Conservation (phyloP, 2,329 filamentous ascomycete genomes). For the Dactylellina sp. region DNA sequence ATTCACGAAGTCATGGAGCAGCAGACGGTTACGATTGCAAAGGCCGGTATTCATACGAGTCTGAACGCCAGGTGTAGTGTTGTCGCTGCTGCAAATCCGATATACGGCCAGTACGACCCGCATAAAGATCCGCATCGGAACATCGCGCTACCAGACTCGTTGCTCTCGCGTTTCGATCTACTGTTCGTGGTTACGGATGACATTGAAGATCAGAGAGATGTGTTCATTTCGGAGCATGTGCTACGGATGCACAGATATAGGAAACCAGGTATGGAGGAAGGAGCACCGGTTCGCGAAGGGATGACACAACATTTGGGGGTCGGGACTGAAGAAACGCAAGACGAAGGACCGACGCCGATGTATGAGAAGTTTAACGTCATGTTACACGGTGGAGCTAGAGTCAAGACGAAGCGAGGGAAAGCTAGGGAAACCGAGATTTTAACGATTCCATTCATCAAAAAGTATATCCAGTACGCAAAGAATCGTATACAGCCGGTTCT, state of each 20-base stretch:
- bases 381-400: slow-evolving; percentile 89
- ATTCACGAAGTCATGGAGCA: slow-evolving; percentile 99
- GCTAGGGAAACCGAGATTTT: slow-evolving; percentile 86
- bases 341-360: slow-evolving; percentile 82
- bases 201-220: slow-evolving; percentile 91
- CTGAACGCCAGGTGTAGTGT: slow-evolving; percentile 97
- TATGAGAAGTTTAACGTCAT: slow-evolving; percentile 97
- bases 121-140: slow-evolving; percentile 99
- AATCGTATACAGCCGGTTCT: slow-evolving; percentile 87
- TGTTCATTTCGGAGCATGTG: slow-evolving; percentile 94
- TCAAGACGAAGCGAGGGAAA: slow-evolving; percentile 75
- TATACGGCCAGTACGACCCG: slow-evolving; percentile 97
- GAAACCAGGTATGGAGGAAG: slow-evolving; percentile 90
- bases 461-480: slow-evolving; percentile 99
- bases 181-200: slow-evolving; percentile 98
- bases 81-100: slow-evolving; percentile 94
- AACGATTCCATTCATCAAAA: slow-evolving; percentile 98
- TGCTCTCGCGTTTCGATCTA: slow-evolving; percentile 97
- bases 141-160: slow-evolving; percentile 94
- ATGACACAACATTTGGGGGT: slow-evolving; percentile 85
- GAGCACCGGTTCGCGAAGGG: slow-evolving; percentile 91
- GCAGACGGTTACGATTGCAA: slow-evolving; percentile 98
- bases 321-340: slow-evolving; percentile 79
- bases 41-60: slow-evolving; percentile 97
- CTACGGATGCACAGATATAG: slow-evolving; percentile 97